Evolutionary conservation across 371 early-diverging fungal genomes (phyloP).

Genomic region (Mortierella sp.): DNA sequence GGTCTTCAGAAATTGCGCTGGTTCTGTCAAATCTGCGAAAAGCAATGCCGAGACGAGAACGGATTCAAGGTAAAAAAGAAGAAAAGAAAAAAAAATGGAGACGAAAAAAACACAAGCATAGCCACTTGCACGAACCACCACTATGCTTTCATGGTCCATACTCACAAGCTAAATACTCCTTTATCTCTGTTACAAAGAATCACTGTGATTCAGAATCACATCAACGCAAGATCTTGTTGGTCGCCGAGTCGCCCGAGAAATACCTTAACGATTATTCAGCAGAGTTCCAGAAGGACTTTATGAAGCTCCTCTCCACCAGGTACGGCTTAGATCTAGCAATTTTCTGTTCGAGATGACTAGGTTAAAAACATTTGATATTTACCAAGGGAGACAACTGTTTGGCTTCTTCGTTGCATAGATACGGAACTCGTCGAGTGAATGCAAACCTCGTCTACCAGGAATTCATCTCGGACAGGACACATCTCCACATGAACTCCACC

Average conservation of each 20-base stretch:
- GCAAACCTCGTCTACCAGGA: slow-evolving; percentile 98
- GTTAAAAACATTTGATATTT: neutral
- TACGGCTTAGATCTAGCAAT: slow-evolving; percentile 24
- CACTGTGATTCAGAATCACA: slow-evolving; percentile 94
- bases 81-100: too few species aligned
- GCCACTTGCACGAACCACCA: neutral
- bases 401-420: slow-evolving; percentile 53
- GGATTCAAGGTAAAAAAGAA: slow-evolving; percentile 83
- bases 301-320: slow-evolving; percentile 80
- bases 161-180: too few species aligned
- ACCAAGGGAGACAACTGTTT: neutral
- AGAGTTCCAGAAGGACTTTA: slow-evolving; percentile 81
- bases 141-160: neutral
- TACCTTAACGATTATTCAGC: slow-evolving; percentile 79
- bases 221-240: slow-evolving; percentile 93
- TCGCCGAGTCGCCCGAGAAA: slow-evolving; percentile 85
- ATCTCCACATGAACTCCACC: slow-evolving; percentile 98
- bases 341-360: too few species aligned
- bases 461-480: slow-evolving; percentile 90
- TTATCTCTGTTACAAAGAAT: slow-evolving; percentile 60
- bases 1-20: slow-evolving; percentile 95
- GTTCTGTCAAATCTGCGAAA: slow-evolving; percentile 97
- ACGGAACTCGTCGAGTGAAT: slow-evolving; percentile 88
- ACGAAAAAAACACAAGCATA: too few species aligned
- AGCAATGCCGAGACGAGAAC: slow-evolving; percentile 95